Percentiles rank a stretch among this genome's conserved stretches.
Evolutionary conservation across 129 eudicot species (phyloP).

Genomic region (Tagetes erecta): DNA sequence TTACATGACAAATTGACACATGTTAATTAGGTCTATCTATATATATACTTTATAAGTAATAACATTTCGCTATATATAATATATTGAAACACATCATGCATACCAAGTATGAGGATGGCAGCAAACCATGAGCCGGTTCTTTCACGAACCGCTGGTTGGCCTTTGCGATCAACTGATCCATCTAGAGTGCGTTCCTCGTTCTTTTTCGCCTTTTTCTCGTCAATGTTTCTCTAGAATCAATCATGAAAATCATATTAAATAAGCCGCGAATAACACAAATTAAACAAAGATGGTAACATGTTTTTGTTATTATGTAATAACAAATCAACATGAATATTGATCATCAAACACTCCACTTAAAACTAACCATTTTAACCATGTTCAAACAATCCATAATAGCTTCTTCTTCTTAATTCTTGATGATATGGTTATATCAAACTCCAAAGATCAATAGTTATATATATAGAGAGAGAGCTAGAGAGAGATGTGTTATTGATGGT

Average conservation of each 20-base stretch:
- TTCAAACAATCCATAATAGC: conserved; percentile 51
- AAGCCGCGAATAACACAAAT: background rate
- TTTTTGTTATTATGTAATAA: background rate
- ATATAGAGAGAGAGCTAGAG: conserved; percentile 1
- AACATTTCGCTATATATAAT: conserved; percentile 15
- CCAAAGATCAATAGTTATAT: background rate
- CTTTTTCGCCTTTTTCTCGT: conserved; percentile 35
- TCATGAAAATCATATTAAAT: background rate
- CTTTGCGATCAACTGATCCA: conserved; percentile 66
- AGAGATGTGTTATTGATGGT: background rate
- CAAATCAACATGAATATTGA: background rate
- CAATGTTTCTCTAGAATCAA: conserved; percentile 36
- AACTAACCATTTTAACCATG: conserved; percentile 43
- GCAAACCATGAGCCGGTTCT: conserved; percentile 78
- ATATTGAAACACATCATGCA: background rate
- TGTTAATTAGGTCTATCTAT: conserved; percentile 19
- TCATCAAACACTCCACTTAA: background rate
- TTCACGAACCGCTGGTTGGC: conserved; percentile 62
- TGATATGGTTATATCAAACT: background rate
- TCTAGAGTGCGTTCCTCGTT: conserved; percentile 61
- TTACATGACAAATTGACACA: background rate
- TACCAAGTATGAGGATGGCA: conserved; percentile 74
- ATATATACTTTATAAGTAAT: too few species aligned
- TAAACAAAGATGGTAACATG: background rate
- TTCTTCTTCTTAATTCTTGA: conserved; percentile 7